Evolutionary conservation across 768 basidiomycete genomes (phyloP).

Genomic region (Terana coerulea): DNA sequence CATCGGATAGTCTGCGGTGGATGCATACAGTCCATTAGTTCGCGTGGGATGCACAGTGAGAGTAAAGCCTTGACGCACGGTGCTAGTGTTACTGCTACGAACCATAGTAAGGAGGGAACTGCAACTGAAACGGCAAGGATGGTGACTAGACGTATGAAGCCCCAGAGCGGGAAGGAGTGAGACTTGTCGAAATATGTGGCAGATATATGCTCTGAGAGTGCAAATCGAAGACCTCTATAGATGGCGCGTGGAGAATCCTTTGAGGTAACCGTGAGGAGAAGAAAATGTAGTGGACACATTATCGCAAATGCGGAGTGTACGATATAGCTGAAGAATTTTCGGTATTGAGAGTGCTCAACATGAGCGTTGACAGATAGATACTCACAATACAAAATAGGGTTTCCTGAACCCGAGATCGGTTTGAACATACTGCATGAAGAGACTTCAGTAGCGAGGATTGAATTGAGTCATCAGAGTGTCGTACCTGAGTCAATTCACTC

Average conservation of each 20-base stretch:
- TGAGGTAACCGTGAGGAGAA: slow-evolving; percentile 54
- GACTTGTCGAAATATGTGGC: slow-evolving; percentile 11
- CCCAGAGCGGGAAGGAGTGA: slow-evolving; percentile 24
- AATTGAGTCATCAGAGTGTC: slow-evolving; percentile 8
- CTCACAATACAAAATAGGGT: slow-evolving; percentile 87
- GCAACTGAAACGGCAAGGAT: slow-evolving; percentile 55
- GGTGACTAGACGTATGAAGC: slow-evolving; percentile 31
- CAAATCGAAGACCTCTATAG: slow-evolving; percentile 46
- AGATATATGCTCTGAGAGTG: slow-evolving; percentile 35
- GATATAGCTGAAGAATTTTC: slow-evolving; percentile 57
- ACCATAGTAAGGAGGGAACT: slow-evolving; percentile 71
- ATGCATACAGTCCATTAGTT: too few relatives aligned
- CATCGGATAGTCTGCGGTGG: slow-evolving; percentile 63
- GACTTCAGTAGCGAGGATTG: slow-evolving; percentile 4
- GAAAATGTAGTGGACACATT: slow-evolving; percentile 79
- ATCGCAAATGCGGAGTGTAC: slow-evolving; percentile 81
- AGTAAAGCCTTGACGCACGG: slow-evolving; percentile 49
- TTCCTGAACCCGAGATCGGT: slow-evolving; percentile 73
- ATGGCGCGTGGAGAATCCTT: slow-evolving; percentile 46
- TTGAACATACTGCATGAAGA: slow-evolving; percentile 66
- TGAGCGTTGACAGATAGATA: not conserved
- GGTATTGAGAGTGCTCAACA: not conserved
- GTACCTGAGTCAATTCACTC: slow-evolving; percentile 73
- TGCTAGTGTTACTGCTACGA: slow-evolving; percentile 61
- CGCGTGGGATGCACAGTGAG: slow-evolving; percentile 6